Evolutionary conservation across 2,329 filamentous ascomycete genomes (phyloP).

Genomic region (Chrysosporium keratinophilum): DNA sequence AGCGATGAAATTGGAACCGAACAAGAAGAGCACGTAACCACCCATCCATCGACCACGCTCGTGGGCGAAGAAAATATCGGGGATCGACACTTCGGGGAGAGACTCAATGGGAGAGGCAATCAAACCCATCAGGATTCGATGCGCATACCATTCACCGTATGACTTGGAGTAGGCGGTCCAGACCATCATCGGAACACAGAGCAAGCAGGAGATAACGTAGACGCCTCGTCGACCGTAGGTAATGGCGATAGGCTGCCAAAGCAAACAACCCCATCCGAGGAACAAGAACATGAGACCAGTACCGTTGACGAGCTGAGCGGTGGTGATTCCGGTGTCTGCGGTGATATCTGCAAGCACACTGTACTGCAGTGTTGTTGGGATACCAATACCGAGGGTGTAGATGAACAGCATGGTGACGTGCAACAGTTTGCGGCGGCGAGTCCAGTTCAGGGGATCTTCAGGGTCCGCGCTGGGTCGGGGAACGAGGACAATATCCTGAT

Average conservation of each 20-base stretch:
- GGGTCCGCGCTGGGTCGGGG: constrained; percentile 27
- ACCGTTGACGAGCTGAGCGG: constrained; percentile 39
- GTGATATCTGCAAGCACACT: constrained; percentile 42
- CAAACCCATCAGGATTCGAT: constrained; percentile 40
- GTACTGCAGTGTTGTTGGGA: constrained; percentile 42
- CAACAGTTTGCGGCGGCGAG: constrained; percentile 25
- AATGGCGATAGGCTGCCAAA: constrained; percentile 46
- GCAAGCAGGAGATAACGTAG: constrained; percentile 37
- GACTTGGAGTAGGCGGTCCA: constrained; percentile 38
- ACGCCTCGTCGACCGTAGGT: constrained; percentile 43
- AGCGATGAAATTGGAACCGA: constrained; percentile 38
- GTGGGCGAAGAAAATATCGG: constrained; percentile 39
- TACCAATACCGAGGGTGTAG: constrained; percentile 43
- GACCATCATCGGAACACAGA: constrained; percentile 33
- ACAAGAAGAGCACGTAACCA: constrained; percentile 37
- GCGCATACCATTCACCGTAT: constrained; percentile 40
- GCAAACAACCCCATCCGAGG: constrained; percentile 42
- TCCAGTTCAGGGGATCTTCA: constrained; percentile 35
- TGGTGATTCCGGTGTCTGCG: constrained; percentile 38
- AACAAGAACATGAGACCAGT: constrained; percentile 46
- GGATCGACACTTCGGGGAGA: constrained; percentile 39
- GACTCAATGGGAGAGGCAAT: constrained; percentile 42
- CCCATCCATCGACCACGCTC: constrained; percentile 36
- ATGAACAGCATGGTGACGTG: constrained; percentile 25
- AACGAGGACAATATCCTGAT: constrained; percentile 14